Evolutionary conservation across 1,139 yeast genomes (phyloP), one percentile per base, ranked within the genome.

Genomic region (Blastobotrys aristatus): DNA sequence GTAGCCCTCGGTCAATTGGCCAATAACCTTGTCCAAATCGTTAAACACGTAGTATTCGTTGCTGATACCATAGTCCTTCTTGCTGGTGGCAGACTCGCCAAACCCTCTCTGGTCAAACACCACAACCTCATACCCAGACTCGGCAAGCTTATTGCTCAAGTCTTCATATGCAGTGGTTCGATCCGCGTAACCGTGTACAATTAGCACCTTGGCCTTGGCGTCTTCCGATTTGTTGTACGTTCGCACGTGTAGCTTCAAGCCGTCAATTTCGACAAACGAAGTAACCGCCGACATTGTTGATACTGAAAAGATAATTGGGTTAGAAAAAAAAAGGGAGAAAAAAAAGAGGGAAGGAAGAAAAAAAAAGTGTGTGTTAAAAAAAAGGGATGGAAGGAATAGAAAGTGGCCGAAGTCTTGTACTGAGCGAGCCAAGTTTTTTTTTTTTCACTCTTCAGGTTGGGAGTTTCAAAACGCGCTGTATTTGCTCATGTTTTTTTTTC

Each of bases 31-130:
- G 57, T 88, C 88, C 57, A 90, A 70, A 62, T 88, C 97, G 33
- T 75, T 70, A 63, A 78, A 82, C 2, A 80, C 78, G 53, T 74
- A 75, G 48, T 59, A 60, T 57, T 89, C 96, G 61, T 82, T 74
- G 3, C 94, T 82, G 44, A 68, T 63, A 8, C 96, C 97, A 47
- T 73, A 73, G 4, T 70, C 68, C 44, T 75, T 72, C 35, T 59
- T 50, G 27, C 55, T 50, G 0, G 78, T 77, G 1, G 84, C 77
- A 0, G 96, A 85, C 47, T 73, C 75, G 4, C 96, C 97, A 10
- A 90, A 82, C 1, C 97, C 97, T 57, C 97, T 76, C 67, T 88
- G 96, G 62, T 87, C 96, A 63, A 80, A 90, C 56, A 78, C 78
- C 60, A 83, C 82, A 2, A 82, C 75, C 57, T 86, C 95, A 63